Conservation (phyloP, 768 basidiomycete genomes). For the Tricholoma flavovirens region DNA sequence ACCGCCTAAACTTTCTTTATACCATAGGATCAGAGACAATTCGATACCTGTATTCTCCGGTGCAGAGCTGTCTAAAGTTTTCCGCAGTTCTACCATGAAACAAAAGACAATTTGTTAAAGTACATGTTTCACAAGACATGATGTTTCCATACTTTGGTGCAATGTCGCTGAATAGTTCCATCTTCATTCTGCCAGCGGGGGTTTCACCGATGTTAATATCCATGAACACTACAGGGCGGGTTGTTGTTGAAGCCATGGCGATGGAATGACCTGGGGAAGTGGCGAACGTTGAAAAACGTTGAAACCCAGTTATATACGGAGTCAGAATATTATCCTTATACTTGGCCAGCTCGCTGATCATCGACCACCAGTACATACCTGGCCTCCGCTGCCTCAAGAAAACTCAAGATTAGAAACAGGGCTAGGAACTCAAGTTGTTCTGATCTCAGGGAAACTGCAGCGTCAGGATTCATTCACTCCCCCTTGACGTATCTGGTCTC, state of each 20-base stretch:
- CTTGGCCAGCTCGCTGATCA: no score
- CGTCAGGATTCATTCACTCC: no score
- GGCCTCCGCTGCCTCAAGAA: no score
- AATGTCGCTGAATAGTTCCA: slow-evolving; percentile 95
- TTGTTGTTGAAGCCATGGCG: slow-evolving; percentile 31
- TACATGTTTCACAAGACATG: background rate
- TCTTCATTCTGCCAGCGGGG: slow-evolving; percentile 90
- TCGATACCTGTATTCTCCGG: slow-evolving; percentile 89
- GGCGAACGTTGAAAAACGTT: background rate
- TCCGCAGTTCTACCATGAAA: slow-evolving; percentile 73
- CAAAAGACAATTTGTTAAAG: background rate
- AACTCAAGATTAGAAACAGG: no score
- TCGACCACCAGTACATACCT: no score
- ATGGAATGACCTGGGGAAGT: background rate
- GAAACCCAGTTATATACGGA: no score
- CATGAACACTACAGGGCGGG: slow-evolving; percentile 93
- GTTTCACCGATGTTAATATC: slow-evolving; percentile 97
- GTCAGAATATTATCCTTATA: no score
- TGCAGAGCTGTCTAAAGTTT: slow-evolving; percentile 96
- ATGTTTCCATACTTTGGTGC: slow-evolving; percentile 73
- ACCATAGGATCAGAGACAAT: background rate
- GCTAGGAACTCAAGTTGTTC: no score
- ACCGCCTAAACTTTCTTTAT: slow-evolving; percentile 10
- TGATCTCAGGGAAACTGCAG: no score
- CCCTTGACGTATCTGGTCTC: no score